Evolutionary conservation across 345 rosid genomes (phyloP).

Genomic region (Acer campestre): DNA sequence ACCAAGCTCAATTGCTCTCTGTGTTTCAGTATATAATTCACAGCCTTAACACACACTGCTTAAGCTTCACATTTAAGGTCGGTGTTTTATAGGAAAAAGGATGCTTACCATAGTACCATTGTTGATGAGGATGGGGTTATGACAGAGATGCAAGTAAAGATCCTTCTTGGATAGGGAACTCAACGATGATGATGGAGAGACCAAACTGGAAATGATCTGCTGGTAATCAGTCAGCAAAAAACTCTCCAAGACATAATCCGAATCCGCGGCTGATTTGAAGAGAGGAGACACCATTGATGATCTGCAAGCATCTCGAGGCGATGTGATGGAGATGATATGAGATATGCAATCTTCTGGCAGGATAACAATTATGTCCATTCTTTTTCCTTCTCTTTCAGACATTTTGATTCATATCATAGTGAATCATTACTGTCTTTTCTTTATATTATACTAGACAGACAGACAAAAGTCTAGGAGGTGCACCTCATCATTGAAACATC

Average conservation of each 20-base stretch:
- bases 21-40: no score
- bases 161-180: constrained; percentile 32
- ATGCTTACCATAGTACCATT: constrained; percentile 28
- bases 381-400: no score
- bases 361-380: neutral
- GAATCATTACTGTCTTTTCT: no score
- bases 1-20: no score
- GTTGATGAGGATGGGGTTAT: constrained; percentile 29
- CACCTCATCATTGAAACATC: no score
- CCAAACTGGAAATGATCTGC: constrained; percentile 23
- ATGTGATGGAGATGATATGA: constrained; percentile 36
- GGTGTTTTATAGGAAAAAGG: no score
- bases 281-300: constrained; percentile 30
- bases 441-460: no score
- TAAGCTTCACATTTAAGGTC: no score
- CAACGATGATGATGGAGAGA: neutral
- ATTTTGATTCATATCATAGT: no score
- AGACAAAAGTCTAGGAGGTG: no score
- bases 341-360: constrained; percentile 45
- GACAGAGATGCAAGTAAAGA: constrained; percentile 33
- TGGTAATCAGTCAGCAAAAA: constrained; percentile 39
- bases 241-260: constrained; percentile 41
- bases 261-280: constrained; percentile 34
- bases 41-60: no score
- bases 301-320: constrained; percentile 39